Base-by-base conservation (phyloP, 192 early-diverging fungal genomes). In the Coemansia aciculifera region DNA sequence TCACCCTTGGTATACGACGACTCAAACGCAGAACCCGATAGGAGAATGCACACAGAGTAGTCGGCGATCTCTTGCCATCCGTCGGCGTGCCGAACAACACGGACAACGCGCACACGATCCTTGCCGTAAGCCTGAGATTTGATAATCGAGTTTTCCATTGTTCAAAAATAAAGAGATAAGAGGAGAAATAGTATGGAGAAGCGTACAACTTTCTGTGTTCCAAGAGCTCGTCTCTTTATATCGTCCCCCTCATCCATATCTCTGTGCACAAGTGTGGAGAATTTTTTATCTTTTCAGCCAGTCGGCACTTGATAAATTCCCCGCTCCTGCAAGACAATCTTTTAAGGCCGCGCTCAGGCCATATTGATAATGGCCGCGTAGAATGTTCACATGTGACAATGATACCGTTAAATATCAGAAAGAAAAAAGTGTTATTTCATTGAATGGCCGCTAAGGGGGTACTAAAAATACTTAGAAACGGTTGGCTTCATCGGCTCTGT, bases 1-100 rank as follows among this genome's bases (percentile, higher is more conserved):
- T 90, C 89, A 64, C 87, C 91, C 78, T 89, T 84, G 66, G 91
- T 91, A 73, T 91, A 93, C 34, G 89, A 86, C 32, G 86, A 77
- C 64, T 84, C 86, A 70, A 90, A 88, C 66, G 68, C 62, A 60
- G 69, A 80, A 59, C 87, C 87, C 21, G 83, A 86, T 56, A 89
- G 77, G 62, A 89, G 77, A 40, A 85, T 75, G 62, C 77, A 63
- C 23, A 89, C 89, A 44, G 89, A 89, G 59, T 90, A 80, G 75
- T 93, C 91, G 65, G 87, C 87, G 49, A 89, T 79, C 62, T 85
- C 85, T 69, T 93, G 91, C 67, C 81, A 81, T 21, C 83, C 80
- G 23, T 85, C 85, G 62, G 73, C 60, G 27, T 78, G 79, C 31
- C 86, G 85, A 52, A 90, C 83, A 51, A 93, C 91, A 67, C 89